Percentiles rank a stretch among this genome's conserved stretches.
Evolutionary conservation across 179 eudicot species (phyloP).

Genomic region (Amaranthus tricolor): DNA sequence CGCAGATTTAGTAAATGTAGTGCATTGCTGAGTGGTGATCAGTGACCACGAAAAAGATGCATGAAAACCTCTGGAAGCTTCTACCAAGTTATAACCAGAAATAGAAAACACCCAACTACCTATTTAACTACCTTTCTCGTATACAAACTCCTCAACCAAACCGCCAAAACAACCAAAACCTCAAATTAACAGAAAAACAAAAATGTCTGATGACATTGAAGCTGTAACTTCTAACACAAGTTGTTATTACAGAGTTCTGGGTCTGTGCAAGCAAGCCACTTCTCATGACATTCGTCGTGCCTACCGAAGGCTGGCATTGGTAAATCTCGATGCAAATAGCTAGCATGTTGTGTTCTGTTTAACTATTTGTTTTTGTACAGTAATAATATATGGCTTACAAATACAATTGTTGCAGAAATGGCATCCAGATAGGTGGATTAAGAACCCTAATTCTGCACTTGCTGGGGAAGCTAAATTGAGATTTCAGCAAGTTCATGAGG

Average conservation of each 20-base stretch:
- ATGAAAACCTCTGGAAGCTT: constrained; percentile 3
- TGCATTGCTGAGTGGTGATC: not conserved
- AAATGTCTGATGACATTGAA: constrained; percentile 14
- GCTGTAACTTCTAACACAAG: not conserved
- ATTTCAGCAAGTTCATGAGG: constrained; percentile 78
- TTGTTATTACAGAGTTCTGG: constrained; percentile 10
- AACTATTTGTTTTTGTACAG: not conserved
- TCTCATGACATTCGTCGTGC: constrained; percentile 54
- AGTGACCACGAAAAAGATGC: not conserved
- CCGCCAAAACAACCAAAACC: not conserved
- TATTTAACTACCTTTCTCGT: not conserved
- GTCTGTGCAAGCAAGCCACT: constrained; percentile 19
- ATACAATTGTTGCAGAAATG: constrained; percentile 43
- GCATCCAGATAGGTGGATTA: constrained; percentile 75
- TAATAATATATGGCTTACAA: not conserved
- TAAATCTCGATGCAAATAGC: constrained; percentile 12
- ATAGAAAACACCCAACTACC: too few species aligned
- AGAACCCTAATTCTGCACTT: constrained; percentile 32
- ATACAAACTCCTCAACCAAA: not conserved
- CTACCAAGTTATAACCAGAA: not conserved
- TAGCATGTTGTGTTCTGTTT: not conserved
- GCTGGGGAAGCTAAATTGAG: constrained; percentile 57
- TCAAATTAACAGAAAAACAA: not conserved
- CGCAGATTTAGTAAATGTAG: not conserved
- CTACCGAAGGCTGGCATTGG: constrained; percentile 74